Evolutionary conservation across 345 rosid species (phyloP), one percentile per base, ranked within the genome.

Genomic region (Chamaenerion angustifolium): DNA sequence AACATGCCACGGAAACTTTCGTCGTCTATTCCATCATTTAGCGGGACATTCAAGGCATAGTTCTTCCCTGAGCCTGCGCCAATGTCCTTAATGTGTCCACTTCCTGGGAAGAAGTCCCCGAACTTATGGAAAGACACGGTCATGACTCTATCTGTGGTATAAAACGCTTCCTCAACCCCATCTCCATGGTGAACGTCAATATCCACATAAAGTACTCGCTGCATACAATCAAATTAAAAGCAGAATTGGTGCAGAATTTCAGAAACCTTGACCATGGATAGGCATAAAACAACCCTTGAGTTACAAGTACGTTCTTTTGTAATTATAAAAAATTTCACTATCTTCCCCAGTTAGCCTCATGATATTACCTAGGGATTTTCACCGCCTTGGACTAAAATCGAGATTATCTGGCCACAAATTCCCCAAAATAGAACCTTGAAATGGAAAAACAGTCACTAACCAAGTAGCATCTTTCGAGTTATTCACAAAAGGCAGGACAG

Each of bases 151-250:
- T 92, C 98, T n/a, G 98, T 92, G 13, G 95, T 80, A 59, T 82
- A 92, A 67, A 92, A 92, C 45, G 98, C 98, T 65, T 92, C 98
- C 61, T 92, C 98, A 12, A 92, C 98, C 27, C 98, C 98, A 54
- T 92, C 98, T 41, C 98, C 98, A 46, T 92, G 98, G 64, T 92
- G 98, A 2, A 92, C 96, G 71, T 92, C 98, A 25, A 92, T 92
- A 60, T 92, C 96, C 14, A 92, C 78, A 57, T 92, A 92, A 12
- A 92, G 68, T 48, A 92, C 96, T 48, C 95, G 80, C 96, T 92
- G 85, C 71, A 44, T 46, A 66, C 58, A 71, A 44, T 56, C 31
- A 51, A 17, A 45, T 3, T 15, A 19, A 31, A 43, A n/a, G n/a
- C n/a, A n/a, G n/a, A n/a, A n/a, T n/a, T n/a, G n/a, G n/a, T 44